Evolutionary conservation across 345 rosid species (phyloP), one percentile per base, ranked within the genome.

Genomic region (Eucalyptus curtisii): DNA sequence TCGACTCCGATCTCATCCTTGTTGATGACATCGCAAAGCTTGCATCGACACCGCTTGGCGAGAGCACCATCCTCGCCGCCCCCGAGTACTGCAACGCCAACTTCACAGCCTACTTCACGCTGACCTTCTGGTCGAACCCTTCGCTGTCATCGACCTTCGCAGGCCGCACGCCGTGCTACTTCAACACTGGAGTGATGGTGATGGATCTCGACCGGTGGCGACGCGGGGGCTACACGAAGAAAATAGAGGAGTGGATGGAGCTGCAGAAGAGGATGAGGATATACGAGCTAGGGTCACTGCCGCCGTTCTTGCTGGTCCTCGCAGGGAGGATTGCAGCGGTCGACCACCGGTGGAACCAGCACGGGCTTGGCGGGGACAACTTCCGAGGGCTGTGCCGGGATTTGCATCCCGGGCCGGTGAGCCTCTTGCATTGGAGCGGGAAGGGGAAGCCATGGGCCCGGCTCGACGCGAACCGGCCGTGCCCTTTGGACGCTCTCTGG

Each of bases 1-100:
- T 97, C 0, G 99, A 97, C 91, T 97, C 99, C 42, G 99, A 97
- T 92, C 91, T 96, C 2, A 92, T 97, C 91, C 98, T 97, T 59
- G 99, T 97, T 37, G 99, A 95, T 90, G 98, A 97, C 95, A 95
- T 97, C 82, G 92, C 96, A 8, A 95, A 96, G 48, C 98, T 96
- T 59, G 93, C 94, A 6, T 94, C 94, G 4, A 96, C 97, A 3
- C 94, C 94, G 22, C 96, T 97, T 94, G 13, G 88, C 87, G 25
- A 86, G 84, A 50, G 87, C 95, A 3, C 50, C 8, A 95, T 96
- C 8, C 95, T 97, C 31, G 99, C 99, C 25, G 99, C 99, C 48
- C 99, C 99, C 4, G 99, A 96, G 86, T 93, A 97, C 91, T 97
- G 99, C 92, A 95, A 95, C 91, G 99, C 99, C 2, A 97, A 97